Base-by-base conservation (phyloP, 2,329 filamentous ascomycete genomes). In the Aspergillus aculeatus region DNA sequence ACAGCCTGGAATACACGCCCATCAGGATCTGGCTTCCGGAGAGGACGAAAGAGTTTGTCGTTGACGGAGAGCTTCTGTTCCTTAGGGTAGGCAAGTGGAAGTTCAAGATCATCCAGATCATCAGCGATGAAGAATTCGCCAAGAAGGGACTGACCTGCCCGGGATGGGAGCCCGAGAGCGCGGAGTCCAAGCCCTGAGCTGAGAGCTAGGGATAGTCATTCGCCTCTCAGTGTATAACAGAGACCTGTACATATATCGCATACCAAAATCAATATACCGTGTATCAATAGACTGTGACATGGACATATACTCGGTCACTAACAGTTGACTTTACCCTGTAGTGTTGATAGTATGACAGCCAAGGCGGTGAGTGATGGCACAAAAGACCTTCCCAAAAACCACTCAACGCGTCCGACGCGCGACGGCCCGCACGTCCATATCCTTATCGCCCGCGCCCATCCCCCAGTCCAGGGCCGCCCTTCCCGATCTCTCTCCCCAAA, bases 1-100 rank as follows among this genome's bases (percentile, higher is more conserved):
- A 79, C 55, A 72, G 73, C 6, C 69, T 87, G 32, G 74, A 75
- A 2, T 87, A 84, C 71, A 77, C 78, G 0, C 78, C 79, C 1
- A 78, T 85, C 31, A 78, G 78, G 44, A 68, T 77, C 2, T 80
- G 79, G 72, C 66, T 70, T 1, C 66, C 71, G 0, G 71, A 75
- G 2, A 77, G 79, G 50, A 81, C 80, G 0, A 69, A 80, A 16
- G 76, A 81, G 19, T 83, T 79, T 56, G 71, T 86, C 38, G 70
- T 85, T 5, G 79, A 83, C 26, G 81, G 75, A 29, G 75, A 81
- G 1, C 69, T 83, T 2, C 64, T 88, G n/a, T 78, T 87, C 9
- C 64, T 88, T 10, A 77, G 84, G 61, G 66, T 82, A 2, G 86
- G 86, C 7, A 88, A 88, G 68, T 85, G 83, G 79, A 86, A 83